phyloP scores from a whole-genome alignment of 176 grass and related monocot genomes.

The Musa schizocarpa region DNA sequence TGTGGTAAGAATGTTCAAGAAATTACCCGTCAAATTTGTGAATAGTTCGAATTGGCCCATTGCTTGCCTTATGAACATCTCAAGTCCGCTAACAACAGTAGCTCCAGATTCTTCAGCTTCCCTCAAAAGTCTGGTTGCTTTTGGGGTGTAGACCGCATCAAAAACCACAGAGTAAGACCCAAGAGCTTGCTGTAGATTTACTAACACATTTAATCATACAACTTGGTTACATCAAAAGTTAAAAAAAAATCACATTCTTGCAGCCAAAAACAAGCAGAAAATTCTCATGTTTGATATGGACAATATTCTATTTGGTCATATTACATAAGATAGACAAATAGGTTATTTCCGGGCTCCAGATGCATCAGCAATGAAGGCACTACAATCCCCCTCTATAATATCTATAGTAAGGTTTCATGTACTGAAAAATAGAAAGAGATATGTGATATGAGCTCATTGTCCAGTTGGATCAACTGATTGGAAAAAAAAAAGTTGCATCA shows the following conservation, averaged over 20 bases:
- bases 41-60: conserved; percentile 91
- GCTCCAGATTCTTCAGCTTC: conserved; percentile 75
- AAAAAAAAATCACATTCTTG: not conserved
- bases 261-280: not conserved
- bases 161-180: conserved; percentile 79
- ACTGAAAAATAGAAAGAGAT: not conserved
- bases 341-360: not conserved
- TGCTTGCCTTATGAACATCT: conserved; percentile 98
- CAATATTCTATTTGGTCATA: not conserved
- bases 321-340: not conserved
- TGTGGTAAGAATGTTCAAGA: not conserved
- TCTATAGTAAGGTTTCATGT: not conserved
- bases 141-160: conserved; percentile 90
- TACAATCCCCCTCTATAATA: not conserved
- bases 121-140: conserved; percentile 79
- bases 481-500: too few species aligned
- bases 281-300: not conserved
- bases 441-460: too few species aligned
- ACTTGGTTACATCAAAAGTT: not conserved
- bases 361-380: not conserved
- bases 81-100: conserved; percentile 80
- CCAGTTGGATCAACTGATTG: too few species aligned
- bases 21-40: conserved; percentile 63
- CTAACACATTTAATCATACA: not conserved
- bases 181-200: conserved; percentile 66